Conservation (phyloP, 2,329 filamentous ascomycete genomes). For the Simplicillium aogashimaense region DNA sequence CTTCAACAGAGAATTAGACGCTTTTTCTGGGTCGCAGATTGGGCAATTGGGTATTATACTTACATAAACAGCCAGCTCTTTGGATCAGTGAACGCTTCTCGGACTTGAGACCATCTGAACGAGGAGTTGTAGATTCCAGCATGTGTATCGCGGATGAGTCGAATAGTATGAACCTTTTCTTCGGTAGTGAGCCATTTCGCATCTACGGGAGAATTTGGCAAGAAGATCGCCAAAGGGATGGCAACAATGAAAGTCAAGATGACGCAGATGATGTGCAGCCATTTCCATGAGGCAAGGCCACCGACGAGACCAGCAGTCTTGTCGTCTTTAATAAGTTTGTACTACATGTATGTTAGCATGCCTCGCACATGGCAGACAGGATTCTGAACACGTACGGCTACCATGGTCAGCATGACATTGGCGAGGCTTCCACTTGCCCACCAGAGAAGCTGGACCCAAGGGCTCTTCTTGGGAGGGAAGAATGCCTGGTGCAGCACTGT, state of each 20-base stretch:
- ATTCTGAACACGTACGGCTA: conserved; percentile 4
- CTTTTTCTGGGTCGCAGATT: neutral
- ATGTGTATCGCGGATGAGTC: conserved; percentile 11
- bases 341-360: neutral
- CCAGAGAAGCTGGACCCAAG: conserved; percentile 18
- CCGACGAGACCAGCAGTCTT: conserved; percentile 8
- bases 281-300: conserved; percentile 19
- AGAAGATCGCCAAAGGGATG: conserved; percentile 9
- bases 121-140: conserved; percentile 12
- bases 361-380: too few relatives aligned
- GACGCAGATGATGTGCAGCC: conserved; percentile 46
- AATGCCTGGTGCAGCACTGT: conserved; percentile 17
- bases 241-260: conserved; percentile 44
- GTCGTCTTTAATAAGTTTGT: conserved; percentile 15
- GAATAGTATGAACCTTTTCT: conserved; percentile 13
- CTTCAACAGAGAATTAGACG: conserved; percentile 1
- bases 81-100: conserved; percentile 11
- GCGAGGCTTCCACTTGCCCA: conserved; percentile 17
- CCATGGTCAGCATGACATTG: conserved; percentile 17
- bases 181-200: conserved; percentile 11
- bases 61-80: conserved; percentile 14
- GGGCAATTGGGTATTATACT: neutral
- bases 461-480: conserved; percentile 16
- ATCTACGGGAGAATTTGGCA: conserved; percentile 12
- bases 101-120: conserved; percentile 14